Percentiles rank a stretch among this genome's conserved stretches.
Evolutionary conservation across 208 protist species (phyloP).

Genomic region (Crithidia acanthocephali): DNA sequence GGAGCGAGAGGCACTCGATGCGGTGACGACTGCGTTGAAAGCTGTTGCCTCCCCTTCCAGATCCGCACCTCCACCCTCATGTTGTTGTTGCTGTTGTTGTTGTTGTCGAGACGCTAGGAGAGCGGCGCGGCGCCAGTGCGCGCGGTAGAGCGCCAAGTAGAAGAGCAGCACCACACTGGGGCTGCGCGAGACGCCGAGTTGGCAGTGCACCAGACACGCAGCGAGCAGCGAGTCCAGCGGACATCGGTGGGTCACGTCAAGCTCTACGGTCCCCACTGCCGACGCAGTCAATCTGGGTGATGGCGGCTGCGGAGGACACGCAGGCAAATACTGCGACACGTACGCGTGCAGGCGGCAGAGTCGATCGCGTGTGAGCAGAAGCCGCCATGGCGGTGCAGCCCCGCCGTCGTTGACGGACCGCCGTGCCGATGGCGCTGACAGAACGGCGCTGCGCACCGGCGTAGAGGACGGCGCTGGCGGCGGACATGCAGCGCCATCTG

Average conservation of each 20-base stretch:
- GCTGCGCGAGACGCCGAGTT: slow-evolving; percentile 79
- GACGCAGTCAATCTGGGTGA: not conserved
- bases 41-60: not conserved
- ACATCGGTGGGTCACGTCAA: not conserved
- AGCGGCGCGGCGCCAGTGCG: slow-evolving; percentile 9
- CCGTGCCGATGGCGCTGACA: not conserved
- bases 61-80: too few species aligned
- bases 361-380: not conserved
- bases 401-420: not conserved
- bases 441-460: not conserved
- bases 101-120: not conserved
- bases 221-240: slow-evolving; percentile 16
- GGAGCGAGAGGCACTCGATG: not conserved
- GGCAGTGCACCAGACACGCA: slow-evolving; percentile 78
- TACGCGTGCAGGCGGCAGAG: not conserved
- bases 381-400: not conserved
- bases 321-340: not conserved
- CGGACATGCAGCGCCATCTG: not conserved
- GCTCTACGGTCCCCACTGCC: not conserved
- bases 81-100: not conserved
- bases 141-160: slow-evolving; percentile 30
- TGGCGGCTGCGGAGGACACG: too few species aligned
- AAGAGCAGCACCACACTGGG: slow-evolving; percentile 64
- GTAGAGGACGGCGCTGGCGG: not conserved
- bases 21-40: not conserved